These are phyloP conservation scores for Teunomyces lycoperdinae DNA, from an alignment of 805 yeast species.

Conservation along the genomic window DNA sequence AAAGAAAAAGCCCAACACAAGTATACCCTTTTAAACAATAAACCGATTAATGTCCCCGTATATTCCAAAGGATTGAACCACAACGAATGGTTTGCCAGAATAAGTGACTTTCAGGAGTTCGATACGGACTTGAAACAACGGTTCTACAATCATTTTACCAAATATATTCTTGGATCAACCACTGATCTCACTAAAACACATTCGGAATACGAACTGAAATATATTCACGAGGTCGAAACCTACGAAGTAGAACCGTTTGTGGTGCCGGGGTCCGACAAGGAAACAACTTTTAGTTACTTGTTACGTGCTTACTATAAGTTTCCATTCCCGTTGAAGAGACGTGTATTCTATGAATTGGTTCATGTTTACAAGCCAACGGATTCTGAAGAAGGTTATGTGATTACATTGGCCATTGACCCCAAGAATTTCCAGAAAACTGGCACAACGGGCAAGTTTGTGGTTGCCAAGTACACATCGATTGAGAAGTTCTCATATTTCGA, in stretches of 20 bases:
- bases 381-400: constrained; percentile 23
- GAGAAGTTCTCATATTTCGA: constrained; percentile 27
- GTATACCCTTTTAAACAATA: constrained; percentile 6
- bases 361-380: constrained; percentile 19
- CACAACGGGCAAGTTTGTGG: constrained; percentile 17
- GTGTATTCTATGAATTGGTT: constrained; percentile 37
- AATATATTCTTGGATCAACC: constrained; percentile 11
- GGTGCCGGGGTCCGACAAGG: constrained; percentile 12
- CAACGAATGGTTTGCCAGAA: constrained; percentile 12
- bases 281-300: constrained; percentile 23
- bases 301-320: constrained; percentile 33
- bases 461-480: constrained; percentile 35
- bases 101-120: constrained; percentile 12
- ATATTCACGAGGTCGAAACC: constrained; percentile 31
- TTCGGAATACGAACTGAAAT: constrained; percentile 34
- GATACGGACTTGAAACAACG: constrained; percentile 10
- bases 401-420: constrained; percentile 34
- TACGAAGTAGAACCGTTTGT: constrained; percentile 19
- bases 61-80: constrained; percentile 10
- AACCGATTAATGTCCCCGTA: constrained; percentile 12
- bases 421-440: constrained; percentile 11
- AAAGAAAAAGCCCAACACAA: constrained; percentile 9
- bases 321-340: constrained; percentile 33
- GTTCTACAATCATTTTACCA: constrained; percentile 8
- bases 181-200: constrained; percentile 22